phyloP scores from a whole-genome alignment of 2,329 filamentous ascomycete genomes.

The Furcasterigmium furcatum region DNA sequence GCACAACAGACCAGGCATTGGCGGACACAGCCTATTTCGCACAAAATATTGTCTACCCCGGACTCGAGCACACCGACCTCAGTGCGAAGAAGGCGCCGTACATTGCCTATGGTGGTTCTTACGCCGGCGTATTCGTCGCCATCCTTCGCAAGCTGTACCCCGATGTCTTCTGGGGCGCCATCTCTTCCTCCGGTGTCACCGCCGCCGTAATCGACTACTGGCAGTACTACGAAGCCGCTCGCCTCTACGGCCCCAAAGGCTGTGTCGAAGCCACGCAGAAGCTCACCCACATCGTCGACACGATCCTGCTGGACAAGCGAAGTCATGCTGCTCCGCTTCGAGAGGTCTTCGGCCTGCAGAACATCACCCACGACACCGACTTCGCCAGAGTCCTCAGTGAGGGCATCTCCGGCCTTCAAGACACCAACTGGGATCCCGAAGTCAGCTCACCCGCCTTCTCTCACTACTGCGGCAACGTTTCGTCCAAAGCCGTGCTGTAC shows the following conservation, averaged over 20 bases:
- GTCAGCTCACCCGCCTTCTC: too few relatives aligned
- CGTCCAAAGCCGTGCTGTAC: too few relatives aligned
- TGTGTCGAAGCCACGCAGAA: conserved; percentile 65
- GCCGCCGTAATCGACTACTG: conserved; percentile 77
- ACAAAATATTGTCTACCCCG: conserved; percentile 65
- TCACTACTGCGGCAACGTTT: too few relatives aligned
- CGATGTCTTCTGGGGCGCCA: conserved; percentile 73
- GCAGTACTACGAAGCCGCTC: conserved; percentile 51
- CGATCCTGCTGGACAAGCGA: too few relatives aligned
- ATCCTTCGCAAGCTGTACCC: conserved; percentile 76
- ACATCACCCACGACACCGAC: conserved; percentile 41
- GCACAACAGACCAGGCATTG: conserved; percentile 79
- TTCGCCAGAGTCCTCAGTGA: conserved; percentile 39
- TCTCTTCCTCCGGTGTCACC: conserved; percentile 78
- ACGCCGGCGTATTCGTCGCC: conserved; percentile 76
- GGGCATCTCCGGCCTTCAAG: conserved; percentile 37
- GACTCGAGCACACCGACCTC: conserved; percentile 64
- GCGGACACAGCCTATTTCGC: conserved; percentile 83
- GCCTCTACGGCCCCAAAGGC: conserved; percentile 47
- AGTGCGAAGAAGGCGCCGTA: conserved; percentile 65
- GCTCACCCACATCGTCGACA: conserved; percentile 47
- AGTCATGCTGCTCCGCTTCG: conserved; percentile 49
- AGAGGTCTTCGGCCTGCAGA: conserved; percentile 41
- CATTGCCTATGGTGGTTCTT: conserved; percentile 80
- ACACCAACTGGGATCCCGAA: too few relatives aligned